Conservation (phyloP, 2,329 filamentous ascomycete species). For the Fusarium cyanostomum region DNA sequence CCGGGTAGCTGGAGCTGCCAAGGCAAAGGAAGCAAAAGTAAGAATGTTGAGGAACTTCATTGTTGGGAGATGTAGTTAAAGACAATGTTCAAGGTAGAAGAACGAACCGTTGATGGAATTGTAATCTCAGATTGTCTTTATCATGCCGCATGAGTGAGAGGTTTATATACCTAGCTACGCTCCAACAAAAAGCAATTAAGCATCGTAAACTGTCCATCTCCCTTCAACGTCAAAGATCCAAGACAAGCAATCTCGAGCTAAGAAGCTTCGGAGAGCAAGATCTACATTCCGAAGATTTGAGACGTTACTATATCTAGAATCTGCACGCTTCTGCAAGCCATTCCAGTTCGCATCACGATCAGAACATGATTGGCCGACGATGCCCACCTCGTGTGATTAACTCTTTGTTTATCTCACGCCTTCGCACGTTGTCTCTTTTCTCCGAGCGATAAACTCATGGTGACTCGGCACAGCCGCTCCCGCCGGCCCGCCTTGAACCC, state of each 20-base stretch:
- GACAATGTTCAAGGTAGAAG: background rate
- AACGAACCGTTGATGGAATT: background rate
- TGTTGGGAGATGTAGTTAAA: background rate
- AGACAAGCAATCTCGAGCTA: no score
- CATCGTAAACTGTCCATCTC: background rate
- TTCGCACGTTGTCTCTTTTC: background rate
- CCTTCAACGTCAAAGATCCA: no score
- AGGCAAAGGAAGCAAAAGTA: conserved; percentile 18
- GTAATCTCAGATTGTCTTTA: background rate
- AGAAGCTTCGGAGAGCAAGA: background rate
- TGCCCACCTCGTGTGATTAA: background rate
- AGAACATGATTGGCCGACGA: background rate
- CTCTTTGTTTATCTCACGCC: background rate
- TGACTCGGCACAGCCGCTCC: conserved; percentile 11
- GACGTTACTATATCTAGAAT: background rate
- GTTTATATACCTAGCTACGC: background rate
- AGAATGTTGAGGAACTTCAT: conserved; percentile 33
- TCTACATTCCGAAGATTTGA: conserved; percentile 16
- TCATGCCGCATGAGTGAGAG: background rate
- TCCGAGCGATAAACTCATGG: conserved; percentile 8
- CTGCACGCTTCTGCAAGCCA: background rate
- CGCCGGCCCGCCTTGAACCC: conserved; percentile 18
- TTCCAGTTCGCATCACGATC: background rate
- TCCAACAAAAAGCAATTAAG: background rate
- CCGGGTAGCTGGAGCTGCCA: conserved; percentile 14